These are phyloP conservation scores for Rubroshorea leprosula DNA, from an alignment of 345 rosid species.

Conservation along the genomic window DNA sequence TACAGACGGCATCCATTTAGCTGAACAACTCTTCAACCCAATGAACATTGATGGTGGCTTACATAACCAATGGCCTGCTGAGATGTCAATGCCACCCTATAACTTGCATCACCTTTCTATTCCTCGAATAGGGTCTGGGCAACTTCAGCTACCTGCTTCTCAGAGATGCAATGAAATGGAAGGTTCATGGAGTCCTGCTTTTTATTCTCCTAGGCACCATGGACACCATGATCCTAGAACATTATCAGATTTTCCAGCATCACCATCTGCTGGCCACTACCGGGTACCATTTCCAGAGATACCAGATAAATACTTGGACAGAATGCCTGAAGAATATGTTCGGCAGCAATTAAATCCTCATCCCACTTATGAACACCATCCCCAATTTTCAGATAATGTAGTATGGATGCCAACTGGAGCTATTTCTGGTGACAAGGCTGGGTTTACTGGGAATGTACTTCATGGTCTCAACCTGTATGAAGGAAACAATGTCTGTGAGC, in stretches of 20 bases:
- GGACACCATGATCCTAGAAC: constrained; percentile 69
- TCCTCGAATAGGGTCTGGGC: constrained; percentile 39
- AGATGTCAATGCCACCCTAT: constrained; percentile 47
- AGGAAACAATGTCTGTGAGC: constrained; percentile 60
- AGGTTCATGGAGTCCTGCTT: constrained; percentile 68
- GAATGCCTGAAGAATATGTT: constrained; percentile 61
- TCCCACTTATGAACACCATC: constrained; percentile 48
- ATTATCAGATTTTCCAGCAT: constrained; percentile 56
- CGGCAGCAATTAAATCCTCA: constrained; percentile 58
- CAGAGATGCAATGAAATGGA: constrained; percentile 75
- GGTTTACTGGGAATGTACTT: constrained; percentile 61
- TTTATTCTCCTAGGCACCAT: constrained; percentile 81
- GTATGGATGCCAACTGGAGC: constrained; percentile 69
- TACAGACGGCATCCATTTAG: constrained; percentile 33
- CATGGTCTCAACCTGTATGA: constrained; percentile 58
- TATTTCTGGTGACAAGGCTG: constrained; percentile 53
- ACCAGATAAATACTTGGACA: constrained; percentile 54
- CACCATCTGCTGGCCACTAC: constrained; percentile 72
- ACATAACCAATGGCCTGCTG: constrained; percentile 50
- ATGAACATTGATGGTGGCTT: constrained; percentile 53
- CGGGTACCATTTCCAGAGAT: constrained; percentile 62
- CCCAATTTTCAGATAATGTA: constrained; percentile 55
- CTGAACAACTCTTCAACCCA: constrained; percentile 36
- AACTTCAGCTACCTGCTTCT: constrained; percentile 38
- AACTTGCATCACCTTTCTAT: constrained; percentile 46